phyloP scores from a whole-genome alignment of 73 alveolate species.

The Diophrys sp. region DNA sequence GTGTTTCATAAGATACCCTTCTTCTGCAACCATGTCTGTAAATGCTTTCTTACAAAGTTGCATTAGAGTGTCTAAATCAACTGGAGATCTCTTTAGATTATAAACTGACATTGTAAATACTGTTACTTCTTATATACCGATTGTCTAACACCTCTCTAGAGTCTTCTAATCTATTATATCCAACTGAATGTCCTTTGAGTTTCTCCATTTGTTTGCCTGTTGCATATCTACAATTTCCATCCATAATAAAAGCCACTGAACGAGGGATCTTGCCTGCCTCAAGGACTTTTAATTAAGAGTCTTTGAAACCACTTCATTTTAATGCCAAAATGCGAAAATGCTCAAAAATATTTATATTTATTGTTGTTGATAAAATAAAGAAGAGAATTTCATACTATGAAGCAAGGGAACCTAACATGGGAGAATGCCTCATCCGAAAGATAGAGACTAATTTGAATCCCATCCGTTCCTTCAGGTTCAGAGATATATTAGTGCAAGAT shows the following conservation, averaged over 20 bases:
- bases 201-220: constrained; percentile 44
- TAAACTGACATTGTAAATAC: constrained; percentile 75
- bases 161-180: constrained; percentile 66
- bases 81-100: constrained; percentile 70
- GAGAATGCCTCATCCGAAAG: no score
- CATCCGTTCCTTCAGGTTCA: no score
- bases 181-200: constrained; percentile 79
- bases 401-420: no score
- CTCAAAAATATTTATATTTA: no score
- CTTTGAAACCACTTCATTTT: constrained; percentile 29
- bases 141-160: constrained; percentile 64
- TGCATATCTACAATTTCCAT: constrained; percentile 85
- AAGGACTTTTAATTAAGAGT: constrained; percentile 5
- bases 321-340: no score
- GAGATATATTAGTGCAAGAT: no score
- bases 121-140: constrained; percentile 76
- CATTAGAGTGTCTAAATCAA: constrained; percentile 71
- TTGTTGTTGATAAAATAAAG: no score
- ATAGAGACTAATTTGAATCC: no score
- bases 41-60: constrained; percentile 52
- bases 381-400: no score
- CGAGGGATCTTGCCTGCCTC: background rate
- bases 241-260: constrained; percentile 78
- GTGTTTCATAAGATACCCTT: constrained; percentile 49
- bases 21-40: constrained; percentile 44